A percentile compares a stretch with the other conserved stretches of the same genome.
Evolutionary conservation across 345 rosid genomes (phyloP).

Genomic region (Syzygium oleosum): DNA sequence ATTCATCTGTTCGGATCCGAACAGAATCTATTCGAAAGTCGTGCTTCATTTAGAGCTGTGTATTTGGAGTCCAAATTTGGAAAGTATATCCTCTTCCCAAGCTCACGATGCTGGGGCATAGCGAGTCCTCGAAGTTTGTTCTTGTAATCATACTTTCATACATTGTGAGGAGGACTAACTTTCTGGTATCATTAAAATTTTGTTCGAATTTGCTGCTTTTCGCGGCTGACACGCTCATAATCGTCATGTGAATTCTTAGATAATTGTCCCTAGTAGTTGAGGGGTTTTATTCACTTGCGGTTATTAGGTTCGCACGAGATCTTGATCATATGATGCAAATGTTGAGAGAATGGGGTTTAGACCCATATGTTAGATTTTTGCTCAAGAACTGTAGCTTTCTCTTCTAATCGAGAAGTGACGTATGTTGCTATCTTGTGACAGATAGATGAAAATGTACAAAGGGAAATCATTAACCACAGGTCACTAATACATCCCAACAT

Average conservation of each 20-base stretch:
- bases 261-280: not conserved
- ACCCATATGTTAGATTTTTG: not conserved
- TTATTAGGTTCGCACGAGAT: not conserved
- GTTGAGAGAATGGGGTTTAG: not conserved
- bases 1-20: not conserved
- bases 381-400: not conserved
- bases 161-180: not conserved
- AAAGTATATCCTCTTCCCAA: not conserved
- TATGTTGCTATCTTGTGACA: conserved; percentile 9
- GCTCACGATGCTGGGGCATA: not conserved
- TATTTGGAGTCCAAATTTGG: not conserved
- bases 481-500: conserved; percentile 81
- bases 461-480: conserved; percentile 82
- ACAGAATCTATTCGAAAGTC: not conserved
- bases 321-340: not conserved
- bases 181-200: not conserved
- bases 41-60: not conserved
- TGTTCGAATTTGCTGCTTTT: not conserved
- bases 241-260: not conserved
- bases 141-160: not conserved
- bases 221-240: not conserved
- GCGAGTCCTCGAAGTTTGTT: not conserved
- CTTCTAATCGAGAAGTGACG: not conserved
- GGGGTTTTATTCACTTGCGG: not conserved
- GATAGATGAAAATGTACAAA: conserved; percentile 79